Base-by-base conservation (phyloP, 495 filamentous ascomycete genomes). In the Neohortaea acidophila region DNA sequence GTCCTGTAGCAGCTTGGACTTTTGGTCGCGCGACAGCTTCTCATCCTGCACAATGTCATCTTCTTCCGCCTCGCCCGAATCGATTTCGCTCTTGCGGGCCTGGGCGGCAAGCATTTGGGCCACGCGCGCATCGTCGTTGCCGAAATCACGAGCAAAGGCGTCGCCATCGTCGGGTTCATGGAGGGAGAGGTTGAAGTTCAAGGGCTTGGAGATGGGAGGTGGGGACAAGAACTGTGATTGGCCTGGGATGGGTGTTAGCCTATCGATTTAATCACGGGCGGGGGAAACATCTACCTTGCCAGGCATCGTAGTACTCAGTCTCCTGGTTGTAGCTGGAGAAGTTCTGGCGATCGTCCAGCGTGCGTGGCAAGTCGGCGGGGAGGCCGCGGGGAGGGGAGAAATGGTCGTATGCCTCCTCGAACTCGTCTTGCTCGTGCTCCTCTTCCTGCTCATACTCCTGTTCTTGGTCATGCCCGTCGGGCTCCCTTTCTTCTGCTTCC, bases 241-340 rank as follows among this genome's bases (percentile, higher is more conserved):
- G 34, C 89, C 87, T 96, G 53, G 23, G 6, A 2, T 8, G 11
- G 18, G 29, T 43, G 12, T 3, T 25, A 6, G 28, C n/a, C 28
- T 31, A 11, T 6, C 28, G 20, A 4, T 22, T 20, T 22, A 2
- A 23, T 20, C 20, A 4, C 8, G 18, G 23, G 21, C 3, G n/a
- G 4, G n/a, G 4, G n/a, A 3, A 38, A 33, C 6, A 30, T 42
- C 18, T 56, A 94, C 87, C 87, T 77, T 94, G 84, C 89, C 89
- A 97, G 42, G 82, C 91, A 70, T 97, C 89, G 56, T 96, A 96
- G 65, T 94, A 81, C 69, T 96, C 86, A 18, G 84, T 92, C 65
- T 94, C 87, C 32, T 59, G 63, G 23, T 60, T 64, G 17, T 66
- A 64, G 4, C 58, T 55, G 6, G 69, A 70, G 19, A 79, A 68